Conservation (phyloP, 2,329 filamentous ascomycete genomes). For the Calonectria leucothoes region DNA sequence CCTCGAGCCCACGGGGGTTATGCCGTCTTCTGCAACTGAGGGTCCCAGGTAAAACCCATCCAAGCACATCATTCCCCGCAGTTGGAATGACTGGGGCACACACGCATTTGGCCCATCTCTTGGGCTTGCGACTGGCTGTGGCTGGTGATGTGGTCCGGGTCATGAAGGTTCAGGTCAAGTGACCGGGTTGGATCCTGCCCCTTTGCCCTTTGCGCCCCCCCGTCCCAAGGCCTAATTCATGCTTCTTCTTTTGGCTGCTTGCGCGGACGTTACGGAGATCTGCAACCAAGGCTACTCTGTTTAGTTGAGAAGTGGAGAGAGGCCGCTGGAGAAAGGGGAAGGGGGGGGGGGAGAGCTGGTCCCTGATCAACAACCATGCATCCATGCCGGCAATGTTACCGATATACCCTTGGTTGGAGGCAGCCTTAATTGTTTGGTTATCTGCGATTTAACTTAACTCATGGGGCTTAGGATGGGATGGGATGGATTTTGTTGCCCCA, state of each 20-base stretch:
- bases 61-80: neutral
- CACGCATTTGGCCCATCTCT: neutral
- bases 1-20: neutral
- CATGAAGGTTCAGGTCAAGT: constrained; percentile 16
- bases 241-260: neutral
- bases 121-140: constrained; percentile 5
- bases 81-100: neutral
- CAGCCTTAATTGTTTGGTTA: constrained; percentile 7
- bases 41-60: neutral
- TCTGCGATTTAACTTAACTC: constrained; percentile 7
- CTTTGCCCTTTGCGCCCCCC: neutral
- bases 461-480: neutral
- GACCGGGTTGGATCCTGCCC: constrained; percentile 3
- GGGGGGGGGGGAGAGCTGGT: neutral
- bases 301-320: neutral
- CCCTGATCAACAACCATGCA: constrained; percentile 2
- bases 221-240: neutral
- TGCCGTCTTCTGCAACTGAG: neutral
- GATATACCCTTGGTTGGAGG: neutral
- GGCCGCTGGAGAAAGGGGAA: neutral
- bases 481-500: neutral
- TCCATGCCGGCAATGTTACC: constrained; percentile 11
- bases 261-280: constrained; percentile 2
- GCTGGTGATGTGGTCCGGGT: constrained; percentile 19
- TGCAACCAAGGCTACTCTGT: neutral